A percentile compares a stretch with the other conserved stretches of the same genome.
phyloP scores from a whole-genome alignment of 2,329 filamentous ascomycete genomes.

The Fusarium abutilonis region DNA sequence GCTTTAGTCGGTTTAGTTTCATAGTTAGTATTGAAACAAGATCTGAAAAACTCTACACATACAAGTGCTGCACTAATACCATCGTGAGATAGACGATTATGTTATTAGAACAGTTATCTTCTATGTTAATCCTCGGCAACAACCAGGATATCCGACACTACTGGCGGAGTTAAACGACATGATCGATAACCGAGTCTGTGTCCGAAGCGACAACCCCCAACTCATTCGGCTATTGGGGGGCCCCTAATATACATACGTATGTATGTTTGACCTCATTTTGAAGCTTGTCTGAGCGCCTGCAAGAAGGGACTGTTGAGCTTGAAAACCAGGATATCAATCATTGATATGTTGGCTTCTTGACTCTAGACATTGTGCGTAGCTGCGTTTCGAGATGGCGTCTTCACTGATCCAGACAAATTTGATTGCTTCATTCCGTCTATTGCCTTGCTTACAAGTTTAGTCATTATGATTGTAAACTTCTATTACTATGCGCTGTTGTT shows the following conservation, averaged over 20 bases:
- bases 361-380: neutral
- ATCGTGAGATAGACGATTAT: no score
- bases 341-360: neutral
- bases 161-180: conserved; percentile 3
- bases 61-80: no score
- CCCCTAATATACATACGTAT: neutral
- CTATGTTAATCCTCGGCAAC: neutral
- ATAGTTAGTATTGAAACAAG: no score
- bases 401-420: neutral
- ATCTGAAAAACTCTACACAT: no score
- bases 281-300: neutral
- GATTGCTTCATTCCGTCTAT: conserved; percentile 1
- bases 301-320: no score
- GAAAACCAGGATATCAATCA: no score
- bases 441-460: conserved; percentile 9
- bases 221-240: conserved; percentile 6
- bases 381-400: neutral
- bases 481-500: neutral
- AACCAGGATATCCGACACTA: conserved; percentile 11
- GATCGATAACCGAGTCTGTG: conserved; percentile 16
- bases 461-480: conserved; percentile 18
- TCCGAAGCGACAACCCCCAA: conserved; percentile 28
- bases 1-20: no score
- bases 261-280: neutral
- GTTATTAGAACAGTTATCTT: neutral